Base-by-base conservation (phyloP, 768 basidiomycete species). In the Rhodosporidiobolus sp. region DNA sequence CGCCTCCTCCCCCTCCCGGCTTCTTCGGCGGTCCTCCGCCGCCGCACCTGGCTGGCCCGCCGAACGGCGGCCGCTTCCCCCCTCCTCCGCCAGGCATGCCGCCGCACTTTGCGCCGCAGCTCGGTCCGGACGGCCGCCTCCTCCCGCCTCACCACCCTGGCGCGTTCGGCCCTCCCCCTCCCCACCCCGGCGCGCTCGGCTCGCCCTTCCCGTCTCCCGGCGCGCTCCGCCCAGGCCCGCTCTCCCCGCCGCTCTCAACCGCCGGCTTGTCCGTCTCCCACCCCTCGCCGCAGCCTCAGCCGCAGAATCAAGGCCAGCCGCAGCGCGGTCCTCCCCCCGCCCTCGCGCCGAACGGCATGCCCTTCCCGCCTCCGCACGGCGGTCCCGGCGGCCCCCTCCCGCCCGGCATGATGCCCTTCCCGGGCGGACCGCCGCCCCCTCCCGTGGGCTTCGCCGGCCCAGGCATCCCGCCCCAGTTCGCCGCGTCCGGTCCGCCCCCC, bases 121-220 rank as follows among this genome's bases (percentile, higher is more conserved):
- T 66, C 35, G 57, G 48, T 2, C 65, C 65, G 9, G 57, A 66
- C 57, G 65, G 65, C 11, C 65, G 57, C 3, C 65, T 56, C 4
- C 35, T 66, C n/a, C 57, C 57, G 34, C 65, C 55, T 28, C 59
- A n/a, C 2, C 43, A 60, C 24, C 59, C 45, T 16, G 59, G 59
- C n/a, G 20, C 34, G 19, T 28, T 61, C 60, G 46, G 22, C 52
- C 46, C 7, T 60, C 43, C 59, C 26, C 53, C 12, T 10, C 28
- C n/a, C 26, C 57, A 30, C 22, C 50, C 50, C 4, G 50, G 50
- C 8, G 8, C 7, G 38, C 38, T 43, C 50, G 50, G 50, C 26
- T 20, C 30, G 46, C 59, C 59, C 17, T 60, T 60, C 59, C 59
- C 59, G 35, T 35, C 63, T 38, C 38, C 63, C 35, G 28, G 14